phyloP scores from a whole-genome alignment of 495 filamentous ascomycete genomes.

The Parathielavia hyrcaniae region DNA sequence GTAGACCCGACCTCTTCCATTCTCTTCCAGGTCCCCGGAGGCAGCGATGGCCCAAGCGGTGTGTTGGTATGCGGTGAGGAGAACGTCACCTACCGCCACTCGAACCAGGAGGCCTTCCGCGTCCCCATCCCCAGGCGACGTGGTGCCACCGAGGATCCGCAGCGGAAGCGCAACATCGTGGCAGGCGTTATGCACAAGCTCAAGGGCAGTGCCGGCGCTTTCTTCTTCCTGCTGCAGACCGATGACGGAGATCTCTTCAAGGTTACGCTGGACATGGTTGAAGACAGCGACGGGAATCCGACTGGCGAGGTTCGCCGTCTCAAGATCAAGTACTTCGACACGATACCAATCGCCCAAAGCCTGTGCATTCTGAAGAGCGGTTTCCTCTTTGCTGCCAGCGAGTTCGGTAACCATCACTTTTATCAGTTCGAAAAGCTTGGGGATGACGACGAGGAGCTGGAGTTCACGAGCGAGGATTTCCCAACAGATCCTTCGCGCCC shows the following conservation, averaged over 20 bases:
- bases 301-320: slow-evolving; percentile 74
- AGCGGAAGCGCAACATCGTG: slow-evolving; percentile 77
- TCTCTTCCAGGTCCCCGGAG: slow-evolving; percentile 93
- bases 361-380: slow-evolving; percentile 92
- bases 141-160: slow-evolving; percentile 85
- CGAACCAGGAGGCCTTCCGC: slow-evolving; percentile 81
- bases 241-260: slow-evolving; percentile 98
- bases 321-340: slow-evolving; percentile 97
- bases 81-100: slow-evolving; percentile 89
- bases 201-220: slow-evolving; percentile 70
- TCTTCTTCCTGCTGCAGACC: slow-evolving; percentile 93
- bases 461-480: slow-evolving; percentile 77
- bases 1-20: slow-evolving; percentile 87
- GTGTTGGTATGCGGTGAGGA: slow-evolving; percentile 93
- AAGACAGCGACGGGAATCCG: slow-evolving; percentile 69
- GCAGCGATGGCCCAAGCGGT: slow-evolving; percentile 86
- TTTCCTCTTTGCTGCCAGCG: slow-evolving; percentile 87
- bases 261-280: slow-evolving; percentile 82
- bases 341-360: slow-evolving; percentile 77
- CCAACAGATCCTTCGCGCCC: slow-evolving; percentile 62
- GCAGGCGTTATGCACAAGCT: slow-evolving; percentile 95
- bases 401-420: slow-evolving; percentile 88
- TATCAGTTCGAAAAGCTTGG: slow-evolving; percentile 97
- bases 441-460: slow-evolving; percentile 86
- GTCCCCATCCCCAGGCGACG: slow-evolving; percentile 81